Conservation (phyloP, 768 basidiomycete genomes). For the Cyathus striatus region DNA sequence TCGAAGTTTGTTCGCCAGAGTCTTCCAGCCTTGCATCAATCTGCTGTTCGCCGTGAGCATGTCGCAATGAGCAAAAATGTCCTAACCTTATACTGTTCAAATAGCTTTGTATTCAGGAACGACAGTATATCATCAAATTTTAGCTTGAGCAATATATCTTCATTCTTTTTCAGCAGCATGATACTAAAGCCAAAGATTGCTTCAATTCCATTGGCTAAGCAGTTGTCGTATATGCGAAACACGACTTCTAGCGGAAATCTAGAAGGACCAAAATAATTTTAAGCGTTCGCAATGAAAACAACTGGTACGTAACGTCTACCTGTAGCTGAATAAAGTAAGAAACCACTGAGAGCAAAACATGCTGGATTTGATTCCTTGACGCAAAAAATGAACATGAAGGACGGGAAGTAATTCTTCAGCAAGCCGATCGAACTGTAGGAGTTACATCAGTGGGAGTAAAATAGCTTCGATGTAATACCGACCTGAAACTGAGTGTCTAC, state of each 20-base stretch:
- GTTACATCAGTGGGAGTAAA: constrained; percentile 2
- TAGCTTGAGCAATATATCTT: constrained; percentile 67
- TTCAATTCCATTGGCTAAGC: constrained; percentile 94
- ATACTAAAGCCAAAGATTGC: constrained; percentile 95
- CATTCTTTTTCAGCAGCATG: constrained; percentile 82
- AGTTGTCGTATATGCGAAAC: constrained; percentile 94
- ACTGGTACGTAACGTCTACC: constrained; percentile 37
- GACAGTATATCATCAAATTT: constrained; percentile 90
- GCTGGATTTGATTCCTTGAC: constrained; percentile 93
- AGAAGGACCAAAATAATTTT: constrained; percentile 2
- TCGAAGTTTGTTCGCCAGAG: too few relatives aligned
- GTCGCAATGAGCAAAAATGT: too few relatives aligned
- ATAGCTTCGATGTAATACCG: constrained; percentile 14
- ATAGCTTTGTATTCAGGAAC: constrained; percentile 76
- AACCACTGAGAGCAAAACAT: constrained; percentile 99
- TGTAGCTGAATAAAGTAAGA: constrained; percentile 93
- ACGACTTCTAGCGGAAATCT: constrained; percentile 95
- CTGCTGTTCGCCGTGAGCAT: too few relatives aligned
- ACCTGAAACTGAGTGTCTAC: constrained; percentile 56
- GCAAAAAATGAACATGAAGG: constrained; percentile 86
- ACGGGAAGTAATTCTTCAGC: constrained; percentile 91
- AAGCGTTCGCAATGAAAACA: not conserved
- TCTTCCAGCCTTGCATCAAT: too few relatives aligned
- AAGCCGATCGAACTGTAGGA: constrained; percentile 80
- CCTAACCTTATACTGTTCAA: constrained; percentile 71